Evolutionary conservation across 75 land plant genomes (phyloP), one percentile per base, ranked within the genome.

Genomic region (Isoetes taiwanensis): DNA sequence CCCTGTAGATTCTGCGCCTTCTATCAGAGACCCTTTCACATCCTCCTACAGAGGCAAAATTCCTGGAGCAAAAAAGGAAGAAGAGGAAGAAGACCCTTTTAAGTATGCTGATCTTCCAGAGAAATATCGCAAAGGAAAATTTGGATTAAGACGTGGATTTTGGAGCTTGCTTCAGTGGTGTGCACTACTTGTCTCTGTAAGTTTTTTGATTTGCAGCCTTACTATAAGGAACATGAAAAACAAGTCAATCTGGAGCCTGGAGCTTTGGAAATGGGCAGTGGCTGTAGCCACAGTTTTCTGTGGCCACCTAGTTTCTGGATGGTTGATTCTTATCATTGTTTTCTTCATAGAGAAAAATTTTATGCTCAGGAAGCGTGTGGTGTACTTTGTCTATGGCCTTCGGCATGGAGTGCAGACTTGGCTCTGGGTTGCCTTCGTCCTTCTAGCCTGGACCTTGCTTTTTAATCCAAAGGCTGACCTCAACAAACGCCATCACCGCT

Each of bases 61-160:
- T n/a, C n/a, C n/a, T n/a, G n/a, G n/a, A n/a, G n/a, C n/a, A n/a
- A n/a, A n/a, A n/a, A n/a, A 54, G 32, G 74, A 75, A 24, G 96
- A 84, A 9, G 90, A 82, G 4, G 96, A 89, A 3, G 93, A 82
- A 0, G 97, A 90, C 37, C 82, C 91, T 0, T 77, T 90, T 32
- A 60, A 64, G 28, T 81, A 73, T 9, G 73, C 70, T 21, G 97
- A 85, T 52, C 33, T 86, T 5, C 86, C 90, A 0, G 93, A 80
- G 12, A 19, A 32, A 1, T 58, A 77, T 27, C 77, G 46, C 33
- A 72, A 59, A 64, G 23, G n/a, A 6, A n/a, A n/a, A n/a, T n/a
- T n/a, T n/a, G n/a, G n/a, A n/a, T n/a, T n/a, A n/a, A n/a, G n/a
- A n/a, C 68, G 53, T n/a, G n/a, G n/a, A n/a, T n/a, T n/a, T n/a